Evolutionary conservation across 371 early-diverging fungal genomes (phyloP), one percentile per base, ranked within the genome.

Genomic region (Encephalitozoon romaleae): DNA sequence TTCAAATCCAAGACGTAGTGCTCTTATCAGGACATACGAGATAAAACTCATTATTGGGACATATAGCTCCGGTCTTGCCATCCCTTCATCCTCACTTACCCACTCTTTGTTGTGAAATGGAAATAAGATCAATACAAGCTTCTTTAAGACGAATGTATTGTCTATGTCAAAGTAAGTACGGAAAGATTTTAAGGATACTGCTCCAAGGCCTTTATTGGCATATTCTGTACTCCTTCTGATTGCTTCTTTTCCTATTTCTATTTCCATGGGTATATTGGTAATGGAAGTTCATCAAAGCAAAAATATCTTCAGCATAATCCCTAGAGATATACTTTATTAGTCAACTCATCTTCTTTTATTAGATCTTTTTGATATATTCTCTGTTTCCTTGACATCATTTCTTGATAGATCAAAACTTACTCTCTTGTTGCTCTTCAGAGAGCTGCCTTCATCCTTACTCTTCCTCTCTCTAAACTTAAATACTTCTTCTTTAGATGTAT

Each of bases 1-100:
- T 78, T 84, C 72, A 55, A 85, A 84, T 59, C 91, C 94, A 70
- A 87, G 87, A 64, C 87, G 84, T 71, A 94, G 79, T 15, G 93
- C 94, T 67, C 91, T 89, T 32, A 92, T 80, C 26, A 96, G 86
- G 26, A 95, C 89, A 81, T 96, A 94, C 4, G 95, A 92, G 25
- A 94, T 91, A 66, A 94, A 87, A 2, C 91, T 89, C 94, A 95
- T 94, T 38, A 90, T 84, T 38, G 96, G 98, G 52, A 98, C 94
- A 85, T 98, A 98, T 75, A 98, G 86, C 84, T 98, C 98, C 5
- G 96, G 95, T 0, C 94, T 90, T 79, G 94, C 92, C 47, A 92
- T 87, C 76, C 93, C 66, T 52, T 67, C 64, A 18, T 67, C 63
- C 4, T 52, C 49, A 4, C 38, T 15, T 12, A 54, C 23, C 77